A percentile compares a stretch with the other conserved stretches of the same genome.
Conservation (phyloP, 768 basidiomycete species). For the Cyclocybe aegerita region DNA sequence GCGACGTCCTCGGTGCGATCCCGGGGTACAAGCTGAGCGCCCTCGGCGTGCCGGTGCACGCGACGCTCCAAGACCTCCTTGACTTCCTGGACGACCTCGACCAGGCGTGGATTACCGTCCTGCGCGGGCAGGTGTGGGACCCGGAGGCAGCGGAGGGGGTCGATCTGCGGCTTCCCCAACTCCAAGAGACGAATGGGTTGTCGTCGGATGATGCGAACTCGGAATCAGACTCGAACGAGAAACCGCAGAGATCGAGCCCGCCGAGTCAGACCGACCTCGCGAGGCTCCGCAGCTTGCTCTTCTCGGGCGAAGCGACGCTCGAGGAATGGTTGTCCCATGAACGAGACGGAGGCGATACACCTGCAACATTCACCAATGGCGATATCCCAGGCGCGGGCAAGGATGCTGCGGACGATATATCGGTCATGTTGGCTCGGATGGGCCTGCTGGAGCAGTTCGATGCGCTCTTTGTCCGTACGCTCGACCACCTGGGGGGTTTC, state of each 20-base stretch:
- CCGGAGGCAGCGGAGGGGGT: constrained; percentile 32
- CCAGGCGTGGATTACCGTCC: constrained; percentile 68
- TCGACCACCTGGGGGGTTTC: constrained; percentile 58
- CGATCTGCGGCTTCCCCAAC: constrained; percentile 36
- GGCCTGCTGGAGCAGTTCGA: constrained; percentile 65
- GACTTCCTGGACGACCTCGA: constrained; percentile 76
- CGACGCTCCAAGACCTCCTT: constrained; percentile 46
- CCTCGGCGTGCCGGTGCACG: constrained; percentile 33
- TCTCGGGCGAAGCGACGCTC: constrained; percentile 55
- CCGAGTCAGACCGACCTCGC: constrained; percentile 72
- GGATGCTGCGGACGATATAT: constrained; percentile 32
- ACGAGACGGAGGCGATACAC: constrained; percentile 1
- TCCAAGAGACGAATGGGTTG: constrained; percentile 22
- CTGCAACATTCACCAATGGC: constrained; percentile 2
- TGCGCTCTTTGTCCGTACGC: constrained; percentile 58
- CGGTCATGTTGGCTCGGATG: constrained; percentile 42
- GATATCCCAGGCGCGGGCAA: constrained; percentile 10
- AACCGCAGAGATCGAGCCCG: constrained; percentile 39
- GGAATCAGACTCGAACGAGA: constrained; percentile 21
- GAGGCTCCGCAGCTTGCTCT: constrained; percentile 64
- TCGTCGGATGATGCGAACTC: constrained; percentile 14
- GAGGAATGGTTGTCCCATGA: constrained; percentile 65
- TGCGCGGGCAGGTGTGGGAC: constrained; percentile 69
- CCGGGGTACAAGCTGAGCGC: constrained; percentile 49
- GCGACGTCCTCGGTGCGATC: constrained; percentile 60